Evolutionary conservation across 1,139 yeast species (phyloP).

Genomic region (Scheffersomyces illinoinensis): DNA sequence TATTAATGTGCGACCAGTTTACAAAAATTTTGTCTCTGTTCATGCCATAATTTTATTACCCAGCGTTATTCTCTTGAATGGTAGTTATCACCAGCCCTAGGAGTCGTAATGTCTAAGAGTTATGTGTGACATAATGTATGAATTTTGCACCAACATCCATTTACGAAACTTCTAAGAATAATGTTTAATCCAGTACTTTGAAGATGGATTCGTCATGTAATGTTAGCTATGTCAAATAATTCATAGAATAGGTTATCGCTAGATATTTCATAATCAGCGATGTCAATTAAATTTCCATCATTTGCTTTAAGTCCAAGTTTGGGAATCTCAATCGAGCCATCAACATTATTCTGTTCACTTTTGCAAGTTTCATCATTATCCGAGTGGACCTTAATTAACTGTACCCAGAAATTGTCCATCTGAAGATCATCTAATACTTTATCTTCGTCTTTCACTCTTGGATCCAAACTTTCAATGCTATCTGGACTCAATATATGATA

Average conservation of each 20-base stretch:
- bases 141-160: too few species aligned
- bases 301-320: neutral
- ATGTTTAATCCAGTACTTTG: neutral
- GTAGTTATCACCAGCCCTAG: too few species aligned
- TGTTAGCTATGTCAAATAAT: neutral
- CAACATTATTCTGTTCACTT: neutral
- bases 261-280: neutral
- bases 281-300: neutral
- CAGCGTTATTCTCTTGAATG: too few species aligned
- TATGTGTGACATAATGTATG: too few species aligned
- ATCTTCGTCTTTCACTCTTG: constrained; percentile 15
- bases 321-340: neutral
- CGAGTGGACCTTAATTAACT: neutral
- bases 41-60: too few species aligned
- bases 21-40: too few species aligned
- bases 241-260: neutral
- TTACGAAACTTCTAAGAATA: too few species aligned
- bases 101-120: too few species aligned
- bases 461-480: neutral
- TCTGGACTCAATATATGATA: constrained; percentile 3
- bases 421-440: constrained; percentile 22
- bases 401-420: constrained; percentile 14
- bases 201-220: neutral
- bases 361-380: neutral
- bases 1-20: too few species aligned